Evolutionary conservation across 495 filamentous ascomycete species (phyloP), one percentile per base, ranked within the genome.

Genomic region (Aspergillus sclerotioniger): DNA sequence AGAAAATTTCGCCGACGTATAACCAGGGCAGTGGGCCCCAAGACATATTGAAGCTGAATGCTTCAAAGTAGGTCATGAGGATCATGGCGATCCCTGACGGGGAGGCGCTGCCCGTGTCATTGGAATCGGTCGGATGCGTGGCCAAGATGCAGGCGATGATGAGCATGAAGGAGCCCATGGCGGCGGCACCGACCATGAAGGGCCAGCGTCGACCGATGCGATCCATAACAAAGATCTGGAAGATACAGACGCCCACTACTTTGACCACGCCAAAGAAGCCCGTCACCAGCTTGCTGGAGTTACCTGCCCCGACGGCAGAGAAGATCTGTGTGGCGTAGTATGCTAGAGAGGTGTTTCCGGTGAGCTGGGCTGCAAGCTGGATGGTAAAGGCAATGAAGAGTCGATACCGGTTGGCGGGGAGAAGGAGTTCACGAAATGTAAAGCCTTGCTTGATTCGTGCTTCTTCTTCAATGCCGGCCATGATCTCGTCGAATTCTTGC

Each of bases 1-100:
- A 77, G 63, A 82, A 81, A 51, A 82, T 82, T 59, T 84, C 80
- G 31, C 73, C 74, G 28, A 79, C 69, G 53, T 82, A 82, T 8
- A 75, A 56, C 72, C 70, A 69, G 6, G 63, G 68, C 19, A 69
- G 54, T 4, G 63, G 63, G 10, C 66, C 73, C 73, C 71, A 74
- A 15, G 73, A 76, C 65, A 72, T 70, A 39, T 72, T 72, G 61
- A 69, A 67, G 71, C 70, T 75, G 69, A 81, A 62, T 51, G 76
- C 78, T 61, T 78, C 76, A 2, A 74, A 66, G 58, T 80, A 81
- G 44, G 76, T 74, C 74, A 82, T 81, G 53, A 77, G 70, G 39
- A 82, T 72, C 58, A 75, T 72, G 1, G 76, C 77, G 39, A 78
- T 77, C 0, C 74, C 74, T 8, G 76, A 70, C 0, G 67, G 64